Conservation (phyloP, 2,329 filamentous ascomycete species). For the Phymatotrichopsis omnivora region DNA sequence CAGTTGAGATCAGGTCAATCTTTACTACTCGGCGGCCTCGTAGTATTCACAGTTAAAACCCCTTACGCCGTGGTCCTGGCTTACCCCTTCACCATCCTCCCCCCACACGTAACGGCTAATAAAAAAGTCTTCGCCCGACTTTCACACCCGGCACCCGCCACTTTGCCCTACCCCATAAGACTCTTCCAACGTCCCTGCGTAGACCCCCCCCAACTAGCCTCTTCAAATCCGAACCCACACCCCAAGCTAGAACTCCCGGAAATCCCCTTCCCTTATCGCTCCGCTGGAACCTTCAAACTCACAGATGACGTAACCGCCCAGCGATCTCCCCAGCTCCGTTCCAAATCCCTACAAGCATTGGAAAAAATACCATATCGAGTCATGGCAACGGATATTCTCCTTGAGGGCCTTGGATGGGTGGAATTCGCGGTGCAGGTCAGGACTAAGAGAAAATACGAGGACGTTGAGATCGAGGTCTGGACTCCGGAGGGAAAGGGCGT, state of each 20-base stretch:
- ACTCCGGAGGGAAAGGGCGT: slow-evolving; percentile 76
- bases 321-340: slow-evolving; percentile 54
- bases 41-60: slow-evolving; percentile 71
- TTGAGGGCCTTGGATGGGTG: slow-evolving; percentile 90
- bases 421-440: slow-evolving; percentile 78
- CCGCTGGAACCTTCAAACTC: slow-evolving; percentile 65
- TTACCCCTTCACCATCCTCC: slow-evolving; percentile 77
- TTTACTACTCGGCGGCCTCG: slow-evolving; percentile 71
- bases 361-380: slow-evolving; percentile 69
- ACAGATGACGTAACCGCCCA: slow-evolving; percentile 73
- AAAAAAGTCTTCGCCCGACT: slow-evolving; percentile 66
- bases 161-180: slow-evolving; percentile 2
- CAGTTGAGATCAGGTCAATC: slow-evolving; percentile 50
- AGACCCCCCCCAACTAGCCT: not conserved
- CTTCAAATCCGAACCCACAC: not conserved
- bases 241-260: not conserved
- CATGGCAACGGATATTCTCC: slow-evolving; percentile 69
- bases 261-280: slow-evolving; percentile 30
- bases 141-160: slow-evolving; percentile 14
- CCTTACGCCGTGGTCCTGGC: slow-evolving; percentile 54
- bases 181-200: slow-evolving; percentile 4
- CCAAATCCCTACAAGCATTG: slow-evolving; percentile 51
- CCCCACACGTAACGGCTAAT: slow-evolving; percentile 65
- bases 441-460: slow-evolving; percentile 42
- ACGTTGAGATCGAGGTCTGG: slow-evolving; percentile 73